Evolutionary conservation across 352 stramenopile species (phyloP).

Genomic region (Phytophthora aleatoria): DNA sequence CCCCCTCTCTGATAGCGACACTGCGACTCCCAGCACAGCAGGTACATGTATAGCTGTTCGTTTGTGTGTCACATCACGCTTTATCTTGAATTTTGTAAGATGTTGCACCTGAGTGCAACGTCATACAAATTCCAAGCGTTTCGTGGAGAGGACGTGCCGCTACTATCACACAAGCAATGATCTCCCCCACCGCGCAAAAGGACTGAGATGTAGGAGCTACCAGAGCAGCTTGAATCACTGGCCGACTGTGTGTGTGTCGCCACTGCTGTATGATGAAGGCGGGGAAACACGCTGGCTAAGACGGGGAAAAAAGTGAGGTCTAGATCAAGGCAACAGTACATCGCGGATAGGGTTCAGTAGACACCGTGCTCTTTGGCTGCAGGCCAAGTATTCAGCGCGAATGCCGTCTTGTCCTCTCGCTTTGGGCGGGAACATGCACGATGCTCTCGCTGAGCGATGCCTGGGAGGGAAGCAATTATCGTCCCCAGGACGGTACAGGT

Average conservation of each 20-base stretch:
- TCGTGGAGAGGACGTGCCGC: slow-evolving; percentile 7
- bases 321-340: slow-evolving; percentile 23
- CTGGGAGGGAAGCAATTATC: neutral
- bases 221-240: neutral
- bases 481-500: neutral
- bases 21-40: slow-evolving; percentile 33
- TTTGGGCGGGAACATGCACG: neutral
- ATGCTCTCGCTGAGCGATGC: too few species aligned
- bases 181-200: neutral
- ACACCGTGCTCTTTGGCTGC: slow-evolving; percentile 21
- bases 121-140: slow-evolving; percentile 24
- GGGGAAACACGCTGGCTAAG: slow-evolving; percentile 10
- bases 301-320: slow-evolving; percentile 23
- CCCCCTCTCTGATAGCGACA: slow-evolving; percentile 41
- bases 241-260: neutral
- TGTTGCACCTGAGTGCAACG: slow-evolving; percentile 36
- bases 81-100: slow-evolving; percentile 29
- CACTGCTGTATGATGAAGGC: neutral
- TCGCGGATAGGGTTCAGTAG: slow-evolving; percentile 27
- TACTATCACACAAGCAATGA: neutral
- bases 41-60: slow-evolving; percentile 30
- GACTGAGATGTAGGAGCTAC: neutral
- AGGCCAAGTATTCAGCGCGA: slow-evolving; percentile 29
- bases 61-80: slow-evolving; percentile 54
- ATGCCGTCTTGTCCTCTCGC: slow-evolving; percentile 9